Percentiles rank a stretch among this genome's conserved stretches.
Conservation (phyloP, 208 protist species). For the Leishmania aethiopica region DNA sequence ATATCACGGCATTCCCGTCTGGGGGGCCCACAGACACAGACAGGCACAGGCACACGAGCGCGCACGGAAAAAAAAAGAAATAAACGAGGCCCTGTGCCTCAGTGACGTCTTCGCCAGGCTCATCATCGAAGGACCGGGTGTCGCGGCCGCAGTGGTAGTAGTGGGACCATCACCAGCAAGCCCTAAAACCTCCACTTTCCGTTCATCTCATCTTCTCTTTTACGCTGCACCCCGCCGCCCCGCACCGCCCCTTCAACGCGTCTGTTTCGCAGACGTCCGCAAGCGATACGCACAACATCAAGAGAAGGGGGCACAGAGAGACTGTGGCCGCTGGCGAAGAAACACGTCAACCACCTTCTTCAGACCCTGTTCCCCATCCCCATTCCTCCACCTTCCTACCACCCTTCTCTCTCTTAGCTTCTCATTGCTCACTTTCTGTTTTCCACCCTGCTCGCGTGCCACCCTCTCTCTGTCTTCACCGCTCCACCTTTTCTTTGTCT, state of each 20-base stretch:
- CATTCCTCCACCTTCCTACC: neutral
- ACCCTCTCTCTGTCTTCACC: neutral
- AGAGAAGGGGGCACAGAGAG: neutral
- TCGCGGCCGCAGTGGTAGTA: neutral
- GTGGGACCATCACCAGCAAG: neutral
- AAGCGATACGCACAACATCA: neutral
- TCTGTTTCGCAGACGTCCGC: neutral
- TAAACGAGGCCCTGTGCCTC: neutral
- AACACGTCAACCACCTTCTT: neutral
- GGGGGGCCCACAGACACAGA: neutral
- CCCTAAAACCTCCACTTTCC: neutral
- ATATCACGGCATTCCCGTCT: neutral
- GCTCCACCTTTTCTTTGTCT: neutral
- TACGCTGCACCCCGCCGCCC: neutral
- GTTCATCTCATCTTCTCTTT: neutral
- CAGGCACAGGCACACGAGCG: neutral
- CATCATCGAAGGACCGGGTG: neutral
- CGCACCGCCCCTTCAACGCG: neutral
- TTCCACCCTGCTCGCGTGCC: neutral
- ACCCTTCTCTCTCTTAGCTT: neutral
- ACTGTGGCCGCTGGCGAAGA: neutral
- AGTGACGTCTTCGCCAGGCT: neutral
- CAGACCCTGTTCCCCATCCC: neutral
- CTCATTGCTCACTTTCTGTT: neutral
- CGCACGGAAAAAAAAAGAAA: neutral